Evolutionary conservation across 495 filamentous ascomycete species (phyloP), one percentile per base, ranked within the genome.

Genomic region (Glonium stellatum): DNA sequence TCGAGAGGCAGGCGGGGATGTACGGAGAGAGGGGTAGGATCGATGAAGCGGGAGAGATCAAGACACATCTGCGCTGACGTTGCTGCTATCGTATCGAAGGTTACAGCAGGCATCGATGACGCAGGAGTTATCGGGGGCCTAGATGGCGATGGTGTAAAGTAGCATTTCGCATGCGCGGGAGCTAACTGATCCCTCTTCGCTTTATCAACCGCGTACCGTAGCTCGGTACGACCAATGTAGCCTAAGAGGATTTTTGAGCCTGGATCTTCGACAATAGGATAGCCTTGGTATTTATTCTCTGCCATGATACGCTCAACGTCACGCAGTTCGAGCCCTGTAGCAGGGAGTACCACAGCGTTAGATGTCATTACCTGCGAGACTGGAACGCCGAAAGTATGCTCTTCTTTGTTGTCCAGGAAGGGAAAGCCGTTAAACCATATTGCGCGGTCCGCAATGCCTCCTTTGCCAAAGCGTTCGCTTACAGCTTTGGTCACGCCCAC

Each of bases 391-490:
- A 97, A 97, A 51, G 90, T 90, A 71, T 97, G 93, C 54, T 97
- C 95, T 74, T 97, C 95, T 71, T 98, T 98, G 73, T 90, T 96
- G 74, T 98, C 93, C 4, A 98, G 80, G 77, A 95, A 97, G 0
- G 93, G 93, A 69, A 97, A 97, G 18, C 93, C 93, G 68, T 89
- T 98, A 78, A 97, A 96, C 92, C 91, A 97, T 62, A 98, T 98
- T 89, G 96, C 95, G 61, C 93, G 86, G 72, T 98, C 93, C 12
- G 93, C 93, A 57, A 98, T 97, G 34, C 93, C 93, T 4, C 95
- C 93, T 67, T 95, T 96, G 23, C 91, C 89, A 69, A 95, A 95
- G 18, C 91, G 81, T 58, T 95, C 89, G 51, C 89, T 83, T 61
- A 98, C 87, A 10, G 90, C 89, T 78, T 98, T 98, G 57, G 95